phyloP scores from a whole-genome alignment of 163 green algal species.

The Scenedesmus sp. region DNA sequence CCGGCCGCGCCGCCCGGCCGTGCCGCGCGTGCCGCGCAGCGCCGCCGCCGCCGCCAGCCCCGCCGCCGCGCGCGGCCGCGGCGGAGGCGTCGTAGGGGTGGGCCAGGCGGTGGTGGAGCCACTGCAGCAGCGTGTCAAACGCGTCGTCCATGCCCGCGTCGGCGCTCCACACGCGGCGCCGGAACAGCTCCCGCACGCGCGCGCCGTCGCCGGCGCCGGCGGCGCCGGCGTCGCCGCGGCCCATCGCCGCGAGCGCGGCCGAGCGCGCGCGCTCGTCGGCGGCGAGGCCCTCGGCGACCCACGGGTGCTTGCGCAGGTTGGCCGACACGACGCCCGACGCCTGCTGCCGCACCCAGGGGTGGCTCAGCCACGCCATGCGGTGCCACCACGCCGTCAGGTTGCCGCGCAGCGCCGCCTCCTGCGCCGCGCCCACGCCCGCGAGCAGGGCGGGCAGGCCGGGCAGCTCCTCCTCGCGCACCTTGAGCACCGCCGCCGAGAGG shows the following conservation, averaged over 20 bases:
- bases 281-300: slow-evolving; percentile 3
- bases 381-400: not conserved
- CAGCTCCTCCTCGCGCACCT: not conserved
- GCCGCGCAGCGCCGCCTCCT: not conserved
- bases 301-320: slow-evolving; percentile 21
- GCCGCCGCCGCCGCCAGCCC: no score
- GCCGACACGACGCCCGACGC: not conserved
- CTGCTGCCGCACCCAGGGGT: slow-evolving; percentile 27
- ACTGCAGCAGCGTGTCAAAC: slow-evolving; percentile 45
- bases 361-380: slow-evolving; percentile 41
- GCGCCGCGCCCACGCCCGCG: not conserved
- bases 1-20: no score
- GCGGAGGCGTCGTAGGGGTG: slow-evolving; percentile 18
- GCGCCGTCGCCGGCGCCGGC: not conserved
- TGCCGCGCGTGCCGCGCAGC: no score
- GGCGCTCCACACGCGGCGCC: slow-evolving; percentile 10
- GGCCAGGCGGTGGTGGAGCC: slow-evolving; percentile 33
- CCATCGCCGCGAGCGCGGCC: not conserved
- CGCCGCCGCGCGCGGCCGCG: not conserved
- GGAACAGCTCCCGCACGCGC: not conserved
- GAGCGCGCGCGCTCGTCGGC: slow-evolving; percentile 1
- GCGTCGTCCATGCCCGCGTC: slow-evolving; percentile 16
- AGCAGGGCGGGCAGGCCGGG: slow-evolving; percentile 18
- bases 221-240: not conserved
- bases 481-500: slow-evolving; percentile 8